Evolutionary conservation across 2,329 filamentous ascomycete species (phyloP).

Genomic region (Nemania sp.): DNA sequence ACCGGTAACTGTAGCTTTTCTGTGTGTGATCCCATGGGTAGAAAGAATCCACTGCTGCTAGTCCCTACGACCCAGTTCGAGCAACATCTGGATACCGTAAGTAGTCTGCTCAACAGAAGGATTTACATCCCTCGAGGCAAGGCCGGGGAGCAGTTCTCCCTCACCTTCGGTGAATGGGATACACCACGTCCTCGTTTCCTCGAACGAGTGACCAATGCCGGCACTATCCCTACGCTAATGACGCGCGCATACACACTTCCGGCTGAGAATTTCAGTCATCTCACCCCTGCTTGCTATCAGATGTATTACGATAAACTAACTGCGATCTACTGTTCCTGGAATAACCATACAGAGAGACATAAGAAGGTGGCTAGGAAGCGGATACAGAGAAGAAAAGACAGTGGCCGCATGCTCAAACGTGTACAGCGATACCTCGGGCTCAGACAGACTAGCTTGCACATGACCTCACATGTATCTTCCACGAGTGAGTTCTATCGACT

Average conservation of each 20-base stretch:
- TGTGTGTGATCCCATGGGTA: slow-evolving; percentile 61
- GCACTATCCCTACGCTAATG: slow-evolving; percentile 51
- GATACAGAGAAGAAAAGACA: slow-evolving; percentile 62
- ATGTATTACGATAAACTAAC: slow-evolving; percentile 67
- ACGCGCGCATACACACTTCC: slow-evolving; percentile 54
- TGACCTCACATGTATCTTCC: slow-evolving; percentile 21
- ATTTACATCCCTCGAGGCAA: slow-evolving; percentile 69
- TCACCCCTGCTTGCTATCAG: slow-evolving; percentile 55
- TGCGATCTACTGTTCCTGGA: slow-evolving; percentile 62
- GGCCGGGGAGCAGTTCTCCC: slow-evolving; percentile 66
- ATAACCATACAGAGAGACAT: slow-evolving; percentile 58
- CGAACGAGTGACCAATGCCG: slow-evolving; percentile 64
- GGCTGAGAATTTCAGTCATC: slow-evolving; percentile 52
- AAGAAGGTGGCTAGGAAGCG: slow-evolving; percentile 62
- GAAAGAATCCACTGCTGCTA: slow-evolving; percentile 70
- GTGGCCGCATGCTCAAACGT: slow-evolving; percentile 69
- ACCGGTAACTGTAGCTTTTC: slow-evolving; percentile 28
- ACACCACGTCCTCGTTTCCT: slow-evolving; percentile 76
- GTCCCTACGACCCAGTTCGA: slow-evolving; percentile 75
- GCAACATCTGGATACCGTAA: slow-evolving; percentile 73
- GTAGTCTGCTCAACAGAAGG: slow-evolving; percentile 64
- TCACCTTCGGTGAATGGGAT: slow-evolving; percentile 70
- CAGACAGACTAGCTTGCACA: slow-evolving; percentile 48
- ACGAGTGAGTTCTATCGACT: slow-evolving; percentile 14
- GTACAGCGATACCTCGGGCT: slow-evolving; percentile 79